Conservation (phyloP, 2,329 filamentous ascomycete genomes). For the Plenodomus tracheiphilus region DNA sequence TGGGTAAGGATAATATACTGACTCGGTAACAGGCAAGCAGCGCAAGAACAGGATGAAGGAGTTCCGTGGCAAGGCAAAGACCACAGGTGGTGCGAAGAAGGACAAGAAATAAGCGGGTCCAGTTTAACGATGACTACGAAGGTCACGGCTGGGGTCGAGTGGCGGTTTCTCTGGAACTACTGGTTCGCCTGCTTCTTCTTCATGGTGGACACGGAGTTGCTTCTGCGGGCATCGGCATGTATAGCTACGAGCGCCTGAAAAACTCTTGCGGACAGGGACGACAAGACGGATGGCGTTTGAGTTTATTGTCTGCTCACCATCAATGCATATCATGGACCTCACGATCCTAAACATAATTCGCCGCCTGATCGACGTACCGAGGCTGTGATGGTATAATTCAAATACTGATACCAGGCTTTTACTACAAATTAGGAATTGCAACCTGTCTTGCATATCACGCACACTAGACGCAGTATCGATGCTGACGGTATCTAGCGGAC, state of each 20-base stretch:
- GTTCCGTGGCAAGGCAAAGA: conserved; percentile 96
- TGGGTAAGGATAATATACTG: conserved; percentile 28
- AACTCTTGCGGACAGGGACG: conserved; percentile 41
- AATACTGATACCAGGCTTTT: too few species aligned
- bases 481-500: too few species aligned
- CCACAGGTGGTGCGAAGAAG: conserved; percentile 92
- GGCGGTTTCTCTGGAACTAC: conserved; percentile 38
- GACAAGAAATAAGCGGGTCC: conserved; percentile 66
- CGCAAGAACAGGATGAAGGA: conserved; percentile 99
- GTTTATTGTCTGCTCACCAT: conserved; percentile 44
- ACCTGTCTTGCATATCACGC: too few species aligned
- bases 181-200: conserved; percentile 38
- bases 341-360: neutral
- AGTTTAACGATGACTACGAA: conserved; percentile 33
- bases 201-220: conserved; percentile 40
- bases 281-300: conserved; percentile 47
- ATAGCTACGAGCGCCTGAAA: conserved; percentile 46
- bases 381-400: neutral
- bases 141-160: conserved; percentile 36
- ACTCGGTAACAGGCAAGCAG: conserved; percentile 82
- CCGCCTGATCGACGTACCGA: neutral
- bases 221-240: conserved; percentile 42
- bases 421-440: too few species aligned
- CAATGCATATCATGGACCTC: conserved; percentile 47
- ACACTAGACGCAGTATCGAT: too few species aligned